Percentiles rank a stretch among this genome's conserved stretches.
phyloP scores from a whole-genome alignment of 2,329 filamentous ascomycete genomes.

The Gliomastix tumulicola region DNA sequence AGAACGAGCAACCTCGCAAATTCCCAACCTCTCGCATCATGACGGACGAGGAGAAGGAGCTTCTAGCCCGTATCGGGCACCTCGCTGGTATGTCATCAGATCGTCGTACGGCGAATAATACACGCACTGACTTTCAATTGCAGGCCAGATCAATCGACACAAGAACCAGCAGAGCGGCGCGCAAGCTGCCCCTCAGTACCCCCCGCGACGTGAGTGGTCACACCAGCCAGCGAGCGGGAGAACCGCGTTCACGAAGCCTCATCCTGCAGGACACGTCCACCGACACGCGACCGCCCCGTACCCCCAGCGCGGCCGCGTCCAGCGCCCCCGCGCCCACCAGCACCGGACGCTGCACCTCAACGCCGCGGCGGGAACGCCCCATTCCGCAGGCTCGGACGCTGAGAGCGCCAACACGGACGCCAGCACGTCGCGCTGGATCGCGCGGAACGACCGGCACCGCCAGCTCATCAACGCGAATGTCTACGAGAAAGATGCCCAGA shows the following conservation, averaged over 20 bases:
- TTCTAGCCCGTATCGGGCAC: slow-evolving; percentile 46
- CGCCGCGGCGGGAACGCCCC: slow-evolving; percentile 18
- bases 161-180: slow-evolving; percentile 53
- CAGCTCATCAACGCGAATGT: slow-evolving; percentile 78
- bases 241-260: slow-evolving; percentile 8
- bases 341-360: slow-evolving; percentile 61
- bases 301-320: slow-evolving; percentile 22
- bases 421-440: slow-evolving; percentile 47
- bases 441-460: slow-evolving; percentile 67
- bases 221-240: neutral
- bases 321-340: slow-evolving; percentile 30
- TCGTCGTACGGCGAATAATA: slow-evolving; percentile 2
- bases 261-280: slow-evolving; percentile 20
- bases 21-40: too few relatives aligned
- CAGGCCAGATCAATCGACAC: slow-evolving; percentile 75
- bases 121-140: slow-evolving; percentile 12
- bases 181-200: neutral
- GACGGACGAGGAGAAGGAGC: slow-evolving; percentile 43
- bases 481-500: slow-evolving; percentile 67
- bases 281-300: slow-evolving; percentile 24
- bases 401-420: slow-evolving; percentile 23
- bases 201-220: too few relatives aligned
- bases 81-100: slow-evolving; percentile 33
- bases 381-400: slow-evolving; percentile 23
- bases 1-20: too few relatives aligned